phyloP scores from a whole-genome alignment of 495 filamentous ascomycete genomes.

The Trichoderma erinaceum region DNA sequence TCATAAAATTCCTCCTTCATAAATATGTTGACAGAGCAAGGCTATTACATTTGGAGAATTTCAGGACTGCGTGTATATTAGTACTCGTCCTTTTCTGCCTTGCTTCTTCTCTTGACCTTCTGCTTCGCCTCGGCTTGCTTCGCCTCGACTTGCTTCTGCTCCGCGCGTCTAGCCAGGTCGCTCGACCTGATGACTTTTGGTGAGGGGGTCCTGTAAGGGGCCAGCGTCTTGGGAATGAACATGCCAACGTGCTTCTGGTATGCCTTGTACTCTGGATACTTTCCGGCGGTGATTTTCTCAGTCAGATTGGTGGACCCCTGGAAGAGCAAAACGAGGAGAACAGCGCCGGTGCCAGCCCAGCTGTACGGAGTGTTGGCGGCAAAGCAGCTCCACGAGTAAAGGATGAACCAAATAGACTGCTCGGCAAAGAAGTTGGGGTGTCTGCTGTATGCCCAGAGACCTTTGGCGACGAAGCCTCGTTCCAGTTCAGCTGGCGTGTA shows the following conservation, averaged over 20 bases:
- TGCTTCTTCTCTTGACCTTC: background rate
- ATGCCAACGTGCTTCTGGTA: slow-evolving; percentile 79
- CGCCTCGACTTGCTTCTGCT: background rate
- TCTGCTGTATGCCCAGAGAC: slow-evolving; percentile 77
- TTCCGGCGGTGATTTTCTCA: slow-evolving; percentile 67
- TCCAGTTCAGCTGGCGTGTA: slow-evolving; percentile 72
- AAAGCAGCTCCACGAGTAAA: slow-evolving; percentile 84
- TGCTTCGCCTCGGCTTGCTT: background rate
- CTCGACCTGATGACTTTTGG: slow-evolving; percentile 43
- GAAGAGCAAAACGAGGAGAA: slow-evolving; percentile 71
- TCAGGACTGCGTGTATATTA: background rate
- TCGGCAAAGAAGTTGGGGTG: slow-evolving; percentile 95
- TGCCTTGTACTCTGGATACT: slow-evolving; percentile 82
- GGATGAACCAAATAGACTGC: slow-evolving; percentile 78
- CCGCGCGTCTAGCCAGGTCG: slow-evolving; percentile 21
- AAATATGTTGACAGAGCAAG: background rate
- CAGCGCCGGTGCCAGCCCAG: slow-evolving; percentile 70
- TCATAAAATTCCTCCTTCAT: background rate
- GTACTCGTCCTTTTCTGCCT: background rate
- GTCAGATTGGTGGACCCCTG: slow-evolving; percentile 84
- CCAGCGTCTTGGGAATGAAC: slow-evolving; percentile 61
- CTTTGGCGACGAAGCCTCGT: slow-evolving; percentile 80
- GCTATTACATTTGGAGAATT: background rate
- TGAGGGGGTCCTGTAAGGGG: slow-evolving; percentile 28
- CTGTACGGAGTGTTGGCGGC: slow-evolving; percentile 61